Base-by-base conservation (phyloP, 768 basidiomycete genomes). In the Leccinum boreale region DNA sequence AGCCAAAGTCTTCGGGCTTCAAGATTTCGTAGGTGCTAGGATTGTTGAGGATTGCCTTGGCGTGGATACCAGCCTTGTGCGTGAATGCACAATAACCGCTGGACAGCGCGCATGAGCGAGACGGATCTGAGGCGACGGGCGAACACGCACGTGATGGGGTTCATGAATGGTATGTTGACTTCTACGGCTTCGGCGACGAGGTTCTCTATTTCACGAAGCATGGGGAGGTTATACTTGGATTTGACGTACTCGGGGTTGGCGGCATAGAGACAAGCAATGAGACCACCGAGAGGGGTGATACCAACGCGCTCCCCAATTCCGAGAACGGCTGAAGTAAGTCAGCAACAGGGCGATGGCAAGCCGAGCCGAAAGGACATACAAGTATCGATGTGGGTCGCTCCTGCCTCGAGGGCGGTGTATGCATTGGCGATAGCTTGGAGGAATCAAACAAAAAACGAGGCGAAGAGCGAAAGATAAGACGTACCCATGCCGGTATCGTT, bases 51-150 rank as follows among this genome's bases (percentile, higher is more conserved):
- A 99, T 99, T 39, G 97, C 97, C 83, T 99, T 99, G 78, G 97
- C 97, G 75, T 99, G 97, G 63, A 99, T 99, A 72, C 97, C 97
- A 21, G 97, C 97, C 87, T 99, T 98, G 87, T 98, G 97, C 26
- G 97, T 99, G 80, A 99, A 99, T 4, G 97, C 97, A 71, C 97
- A 98, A 77, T 98, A 99, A 15, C 97, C 97, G 56, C 95, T 98
- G 62, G 4, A 55, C 12, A 49, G 44, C 8, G n/a, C 47, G 24
- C 45, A 10, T 57, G 56, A 33, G 50, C 35, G 52, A 48, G 35
- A 46, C 10, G 7, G 44, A 47, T 5, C 50, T 5, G 23, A 42
- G 15, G 29, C 7, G 11, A 51, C 23, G 26, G 11, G 57, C 31
- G n/a, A 47, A 35, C 15, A 45, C 58, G 76, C 81, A 91, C 87